Evolutionary conservation across 805 yeast genomes (phyloP).

Genomic region (Saturnispora sekii): DNA sequence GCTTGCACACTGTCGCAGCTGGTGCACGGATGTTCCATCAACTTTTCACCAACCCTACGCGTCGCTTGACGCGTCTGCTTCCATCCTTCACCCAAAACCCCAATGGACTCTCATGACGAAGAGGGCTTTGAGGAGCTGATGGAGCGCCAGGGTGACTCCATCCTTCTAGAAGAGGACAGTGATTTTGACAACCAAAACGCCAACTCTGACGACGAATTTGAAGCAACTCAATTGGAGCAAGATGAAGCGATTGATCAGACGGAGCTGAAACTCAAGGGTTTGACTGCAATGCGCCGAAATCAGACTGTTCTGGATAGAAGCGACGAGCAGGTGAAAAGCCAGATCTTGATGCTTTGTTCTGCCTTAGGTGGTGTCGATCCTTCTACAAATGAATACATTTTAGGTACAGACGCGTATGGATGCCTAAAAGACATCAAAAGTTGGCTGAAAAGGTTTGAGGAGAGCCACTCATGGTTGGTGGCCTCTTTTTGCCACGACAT

Average conservation of each 20-base stretch:
- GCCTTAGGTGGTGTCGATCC: conserved; percentile 90
- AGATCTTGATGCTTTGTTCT: conserved; percentile 70
- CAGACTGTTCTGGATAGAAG: conserved; percentile 12
- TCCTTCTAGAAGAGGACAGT: conserved; percentile 4
- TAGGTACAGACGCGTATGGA: conserved; percentile 83
- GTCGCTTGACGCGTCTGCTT: not conserved
- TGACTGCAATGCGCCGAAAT: not conserved
- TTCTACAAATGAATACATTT: conserved; percentile 41
- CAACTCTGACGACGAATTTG: not conserved
- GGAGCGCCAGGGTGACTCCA: conserved; percentile 9
- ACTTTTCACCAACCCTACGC: too few relatives aligned
- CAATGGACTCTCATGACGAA: conserved; percentile 10
- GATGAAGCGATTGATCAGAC: conserved; percentile 3
- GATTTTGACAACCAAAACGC: not conserved
- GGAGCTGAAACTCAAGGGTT: not conserved
- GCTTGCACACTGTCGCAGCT: too few relatives aligned
- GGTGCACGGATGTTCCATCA: too few relatives aligned
- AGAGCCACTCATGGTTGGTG: conserved; percentile 63
- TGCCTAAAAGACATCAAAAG: conserved; percentile 80
- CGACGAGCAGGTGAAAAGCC: conserved; percentile 46
- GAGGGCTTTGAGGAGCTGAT: conserved; percentile 15
- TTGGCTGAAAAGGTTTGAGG: conserved; percentile 84
- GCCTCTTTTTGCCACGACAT: conserved; percentile 82
- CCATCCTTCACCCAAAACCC: too few relatives aligned
- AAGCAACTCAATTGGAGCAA: conserved; percentile 1